phyloP scores from a whole-genome alignment of 2,329 filamentous ascomycete genomes.

The Paradendryphiella salina region DNA sequence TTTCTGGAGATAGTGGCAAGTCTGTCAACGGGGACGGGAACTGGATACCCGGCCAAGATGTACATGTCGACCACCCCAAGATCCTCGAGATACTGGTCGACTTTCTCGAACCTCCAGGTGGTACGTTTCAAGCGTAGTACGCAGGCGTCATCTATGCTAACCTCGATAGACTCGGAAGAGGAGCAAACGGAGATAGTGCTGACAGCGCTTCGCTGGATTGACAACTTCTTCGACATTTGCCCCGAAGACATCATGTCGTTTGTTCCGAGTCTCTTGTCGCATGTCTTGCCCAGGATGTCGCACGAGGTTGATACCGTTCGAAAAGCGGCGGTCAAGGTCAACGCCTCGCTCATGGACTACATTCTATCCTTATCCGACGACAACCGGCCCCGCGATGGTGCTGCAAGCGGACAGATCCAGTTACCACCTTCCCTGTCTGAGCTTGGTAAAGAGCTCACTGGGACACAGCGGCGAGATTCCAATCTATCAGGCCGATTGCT shows the following conservation, averaged over 20 bases:
- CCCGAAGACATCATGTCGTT: conserved; percentile 95
- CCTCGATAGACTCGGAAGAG: conserved; percentile 64
- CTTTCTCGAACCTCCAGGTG: conserved; percentile 80
- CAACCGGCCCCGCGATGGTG: conserved; percentile 47
- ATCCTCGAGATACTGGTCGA: conserved; percentile 90
- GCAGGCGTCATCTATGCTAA: conserved; percentile 15
- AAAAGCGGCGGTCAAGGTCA: conserved; percentile 84
- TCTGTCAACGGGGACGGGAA: conserved; percentile 73
- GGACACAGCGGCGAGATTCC: conserved; percentile 45
- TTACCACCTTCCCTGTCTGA: conserved; percentile 47
- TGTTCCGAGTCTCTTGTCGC: conserved; percentile 86
- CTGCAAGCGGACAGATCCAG: conserved; percentile 49
- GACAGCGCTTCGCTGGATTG: conserved; percentile 91
- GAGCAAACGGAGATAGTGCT: conserved; percentile 71
- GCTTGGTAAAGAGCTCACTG: conserved; percentile 49
- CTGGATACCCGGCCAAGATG: conserved; percentile 96
- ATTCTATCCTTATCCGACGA: conserved; percentile 84
- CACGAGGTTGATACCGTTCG: conserved; percentile 88
- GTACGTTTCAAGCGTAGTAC: conserved; percentile 53
- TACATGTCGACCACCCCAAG: conserved; percentile 88
- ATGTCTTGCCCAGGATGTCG: conserved; percentile 91
- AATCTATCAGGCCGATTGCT: conserved; percentile 43
- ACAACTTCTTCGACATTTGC: conserved; percentile 94
- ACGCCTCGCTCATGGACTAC: conserved; percentile 88
- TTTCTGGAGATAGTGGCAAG: conserved; percentile 44